These are phyloP conservation scores for Acanthamoeba royreba DNA, from an alignment of 208 protist species.

Conservation along the genomic window DNA sequence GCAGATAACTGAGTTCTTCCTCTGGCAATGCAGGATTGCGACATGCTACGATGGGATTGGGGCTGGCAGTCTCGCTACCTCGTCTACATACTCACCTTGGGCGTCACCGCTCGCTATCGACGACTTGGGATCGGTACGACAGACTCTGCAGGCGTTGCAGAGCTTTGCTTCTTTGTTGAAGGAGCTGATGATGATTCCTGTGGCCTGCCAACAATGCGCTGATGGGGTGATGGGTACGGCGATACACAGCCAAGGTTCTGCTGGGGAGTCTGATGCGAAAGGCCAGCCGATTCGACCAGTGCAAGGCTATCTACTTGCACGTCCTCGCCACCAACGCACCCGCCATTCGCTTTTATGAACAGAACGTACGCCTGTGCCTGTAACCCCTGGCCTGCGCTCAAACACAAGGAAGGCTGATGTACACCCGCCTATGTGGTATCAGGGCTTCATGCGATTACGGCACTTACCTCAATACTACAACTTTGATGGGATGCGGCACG, in stretches of 20 bases:
- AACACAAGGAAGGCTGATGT: background rate
- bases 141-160: background rate
- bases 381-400: background rate
- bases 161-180: background rate
- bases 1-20: too few species aligned
- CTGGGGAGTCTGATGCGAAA: background rate
- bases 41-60: background rate
- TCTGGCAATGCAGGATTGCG: background rate
- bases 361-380: background rate
- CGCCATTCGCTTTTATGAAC: background rate
- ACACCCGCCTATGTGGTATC: background rate
- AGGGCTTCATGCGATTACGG: background rate
- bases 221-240: background rate
- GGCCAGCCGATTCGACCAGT: background rate
- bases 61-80: background rate
- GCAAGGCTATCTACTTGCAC: slow-evolving; percentile 4
- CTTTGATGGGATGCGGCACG: background rate
- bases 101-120: background rate
- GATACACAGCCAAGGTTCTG: background rate
- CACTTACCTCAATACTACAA: background rate
- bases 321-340: background rate
- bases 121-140: background rate
- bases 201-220: background rate
- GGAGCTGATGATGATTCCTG: background rate
- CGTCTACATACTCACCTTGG: background rate